Percentiles rank a stretch among this genome's conserved stretches.
phyloP scores from a whole-genome alignment of 2,329 filamentous ascomycete species.

The Amauroascus verrucosus region DNA sequence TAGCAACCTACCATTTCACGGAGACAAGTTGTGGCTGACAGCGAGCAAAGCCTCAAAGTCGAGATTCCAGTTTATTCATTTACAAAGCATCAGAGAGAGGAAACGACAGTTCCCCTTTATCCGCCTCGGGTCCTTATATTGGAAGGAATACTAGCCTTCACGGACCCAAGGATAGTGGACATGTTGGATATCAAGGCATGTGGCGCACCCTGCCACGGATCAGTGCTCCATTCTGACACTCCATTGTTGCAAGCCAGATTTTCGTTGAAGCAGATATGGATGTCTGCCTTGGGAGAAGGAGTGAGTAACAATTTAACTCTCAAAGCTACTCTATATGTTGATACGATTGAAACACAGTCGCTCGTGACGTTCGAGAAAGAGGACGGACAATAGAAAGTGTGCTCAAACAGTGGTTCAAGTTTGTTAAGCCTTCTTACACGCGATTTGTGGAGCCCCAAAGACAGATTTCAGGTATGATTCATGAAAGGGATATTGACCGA shows the following conservation, averaged over 20 bases:
- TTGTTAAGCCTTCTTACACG: conserved; percentile 94
- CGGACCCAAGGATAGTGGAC: conserved; percentile 75
- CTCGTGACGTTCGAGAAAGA: conserved; percentile 79
- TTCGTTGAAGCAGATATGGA: conserved; percentile 96
- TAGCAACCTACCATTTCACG: background rate
- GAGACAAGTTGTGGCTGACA: background rate
- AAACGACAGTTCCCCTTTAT: conserved; percentile 78
- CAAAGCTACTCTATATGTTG: background rate
- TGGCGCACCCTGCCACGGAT: background rate
- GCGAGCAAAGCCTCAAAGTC: conserved; percentile 38
- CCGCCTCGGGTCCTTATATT: conserved; percentile 92
- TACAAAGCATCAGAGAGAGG: conserved; percentile 70
- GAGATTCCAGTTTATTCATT: conserved; percentile 96
- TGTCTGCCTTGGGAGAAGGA: conserved; percentile 78
- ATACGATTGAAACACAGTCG: conserved; percentile 41
- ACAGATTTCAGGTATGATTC: conserved; percentile 59
- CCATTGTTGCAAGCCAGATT: conserved; percentile 45
- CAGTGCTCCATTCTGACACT: conserved; percentile 11
- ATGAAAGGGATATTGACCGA: background rate
- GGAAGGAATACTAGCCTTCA: conserved; percentile 90
- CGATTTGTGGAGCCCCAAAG: conserved; percentile 88
- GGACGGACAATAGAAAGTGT: conserved; percentile 88
- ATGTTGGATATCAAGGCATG: conserved; percentile 78
- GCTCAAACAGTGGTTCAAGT: conserved; percentile 95
- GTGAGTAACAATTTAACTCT: conserved; percentile 41